Percentiles rank a stretch among this genome's conserved stretches.
phyloP scores from a whole-genome alignment of 1,139 yeast genomes.

The Sugiyamaella sp. region DNA sequence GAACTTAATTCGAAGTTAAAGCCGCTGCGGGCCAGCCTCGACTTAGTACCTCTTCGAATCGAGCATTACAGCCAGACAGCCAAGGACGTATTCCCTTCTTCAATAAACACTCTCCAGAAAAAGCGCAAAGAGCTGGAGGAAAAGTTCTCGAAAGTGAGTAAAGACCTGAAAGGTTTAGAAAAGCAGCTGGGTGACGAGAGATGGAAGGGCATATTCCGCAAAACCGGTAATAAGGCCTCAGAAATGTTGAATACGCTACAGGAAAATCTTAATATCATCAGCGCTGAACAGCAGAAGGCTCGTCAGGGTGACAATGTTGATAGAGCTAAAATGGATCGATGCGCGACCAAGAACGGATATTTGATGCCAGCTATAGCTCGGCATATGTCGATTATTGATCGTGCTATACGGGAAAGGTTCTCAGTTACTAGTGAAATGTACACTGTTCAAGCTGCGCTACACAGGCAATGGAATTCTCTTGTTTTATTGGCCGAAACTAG shows the following conservation, averaged over 20 bases:
- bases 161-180: slow-evolving; percentile 49
- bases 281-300: slow-evolving; percentile 20
- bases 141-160: slow-evolving; percentile 48
- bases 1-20: slow-evolving; percentile 45
- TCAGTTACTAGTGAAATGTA: slow-evolving; percentile 29
- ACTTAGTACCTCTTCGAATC: slow-evolving; percentile 58
- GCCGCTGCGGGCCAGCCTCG: slow-evolving; percentile 63
- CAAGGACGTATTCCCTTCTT: slow-evolving; percentile 42
- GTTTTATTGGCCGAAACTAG: slow-evolving; percentile 14
- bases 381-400: slow-evolving; percentile 30
- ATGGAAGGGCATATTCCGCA: slow-evolving; percentile 50
- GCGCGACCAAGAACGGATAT: slow-evolving; percentile 28
- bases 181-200: slow-evolving; percentile 53
- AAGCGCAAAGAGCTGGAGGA: slow-evolving; percentile 48
- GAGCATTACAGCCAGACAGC: slow-evolving; percentile 49
- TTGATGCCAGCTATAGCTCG: slow-evolving; percentile 29
- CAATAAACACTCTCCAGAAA: slow-evolving; percentile 44
- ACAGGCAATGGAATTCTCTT: slow-evolving; percentile 28
- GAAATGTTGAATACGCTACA: slow-evolving; percentile 32
- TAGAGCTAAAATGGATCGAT: slow-evolving; percentile 25
- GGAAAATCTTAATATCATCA: slow-evolving; percentile 25
- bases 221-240: slow-evolving; percentile 32
- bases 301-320: slow-evolving; percentile 22
- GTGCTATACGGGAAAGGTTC: slow-evolving; percentile 31
- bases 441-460: slow-evolving; percentile 27